Evolutionary conservation across 345 rosid species (phyloP), one percentile per base, ranked within the genome.

Genomic region (Ceriops zippeliana): DNA sequence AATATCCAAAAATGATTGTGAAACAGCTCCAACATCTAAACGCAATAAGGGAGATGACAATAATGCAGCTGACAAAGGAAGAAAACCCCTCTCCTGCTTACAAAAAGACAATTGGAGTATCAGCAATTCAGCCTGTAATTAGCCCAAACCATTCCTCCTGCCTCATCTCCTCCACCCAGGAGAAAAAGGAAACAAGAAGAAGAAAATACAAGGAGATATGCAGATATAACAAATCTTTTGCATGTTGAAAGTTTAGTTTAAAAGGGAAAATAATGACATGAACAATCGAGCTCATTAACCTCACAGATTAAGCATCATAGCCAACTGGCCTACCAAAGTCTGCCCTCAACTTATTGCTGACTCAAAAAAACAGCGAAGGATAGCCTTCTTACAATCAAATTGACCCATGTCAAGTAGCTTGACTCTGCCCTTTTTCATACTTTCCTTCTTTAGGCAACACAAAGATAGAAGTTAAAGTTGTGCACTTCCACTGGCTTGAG

Each of bases 71-170:
- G 99, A 95, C 79, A 95, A 75, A 69, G 97, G 88, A 79, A 91
- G 96, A 87, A 91, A 86, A n/a, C 97, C 99, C 57, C 93, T 85
- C 79, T 95, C 99, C 99, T 95, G 89, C 60, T 67, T 70, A 77
- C 68, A 71, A 72, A 52, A 68, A 81, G 49, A 80, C 64, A 73
- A 69, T 70, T 75, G 57, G 62, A 79, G 62, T 64, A 80, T 70
- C n/a, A 53, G 65, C 35, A 37, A 53, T 5, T 28, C 9, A 16
- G 20, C 5, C 19, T 62, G n/a, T 49, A 63, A 58, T 51, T 70
- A 59, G 63, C 49, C 63, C 51, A 32, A 26, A 47, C 52, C n/a
- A 22, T 7, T 37, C 7, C 22, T 35, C 42, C 56, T 53, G 2
- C 52, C 59, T 32, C 30, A 19, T 21, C 22, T 21, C 37, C 7